Evolutionary conservation across 306 rosid genomes (phyloP), one percentile per base, ranked within the genome.

Genomic region (Malus orientalis): DNA sequence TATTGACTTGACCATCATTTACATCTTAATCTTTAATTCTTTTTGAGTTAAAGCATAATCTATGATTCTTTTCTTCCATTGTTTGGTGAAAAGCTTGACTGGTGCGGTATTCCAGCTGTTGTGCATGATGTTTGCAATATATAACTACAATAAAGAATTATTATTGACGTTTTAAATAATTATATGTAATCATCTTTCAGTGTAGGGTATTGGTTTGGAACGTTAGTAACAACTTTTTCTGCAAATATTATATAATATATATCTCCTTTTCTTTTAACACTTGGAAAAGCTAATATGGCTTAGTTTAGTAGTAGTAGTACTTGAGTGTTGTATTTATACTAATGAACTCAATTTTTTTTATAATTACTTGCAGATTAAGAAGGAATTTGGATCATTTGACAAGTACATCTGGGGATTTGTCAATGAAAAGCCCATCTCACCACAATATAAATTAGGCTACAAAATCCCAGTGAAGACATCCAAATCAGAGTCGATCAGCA

Each of bases 391-490:
- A 38, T 88, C 97, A 77, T 91, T 95, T 81, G 85, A 86, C 78
- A 92, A 89, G 73, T 96, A 96, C 81, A 82, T 96, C 0, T 96
- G 97, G 98, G 99, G 98, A 0, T 92, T 96, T 86, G 90, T 96
- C 62, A 96, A 89, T 85, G 84, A 91, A 42, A 91, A 89, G 77
- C 93, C 96, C 1, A 89, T 96, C 81, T 91, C 88, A 19, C 91
- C 96, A 19, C 96, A 92, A 40, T 89, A 92, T 92, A 96, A 91
- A 67, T 86, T 89, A 76, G 97, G 96, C 38, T 89, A 96, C 83
- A 96, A 87, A 82, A 88, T 92, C 18, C 99, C 98, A 76, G 98
- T 88, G 79, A 96, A 92, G 90, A 96, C 98, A 13, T 96, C 99
- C 77, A 96, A 95, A 87, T 95, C 99, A 51, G 99, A 95, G 71